Base-by-base conservation (phyloP, 805 yeast genomes). In the Candida rishiriensis region DNA sequence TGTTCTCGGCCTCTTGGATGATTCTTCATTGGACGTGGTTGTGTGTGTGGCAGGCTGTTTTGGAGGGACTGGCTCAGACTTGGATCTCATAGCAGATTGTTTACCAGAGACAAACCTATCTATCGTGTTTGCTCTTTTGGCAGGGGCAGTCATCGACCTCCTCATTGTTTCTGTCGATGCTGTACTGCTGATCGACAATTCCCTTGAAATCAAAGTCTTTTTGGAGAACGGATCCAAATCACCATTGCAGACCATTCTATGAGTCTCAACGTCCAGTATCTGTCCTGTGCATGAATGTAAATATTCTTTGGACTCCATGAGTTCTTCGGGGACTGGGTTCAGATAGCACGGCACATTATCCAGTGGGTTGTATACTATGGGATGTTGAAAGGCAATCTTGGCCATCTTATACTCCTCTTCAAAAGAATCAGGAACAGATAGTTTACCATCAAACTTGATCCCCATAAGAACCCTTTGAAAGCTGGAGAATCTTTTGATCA, bases 331-430 rank as follows among this genome's bases (percentile, higher is more conserved):
- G 11, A 83, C 67, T 3, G 73, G 76, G 52, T 77, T 79, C 51
- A 91, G 68, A 30, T 87, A 78, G 1, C 73, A 71, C n/a, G 88
- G 65, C 33, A 54, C 41, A 34, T 71, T 55, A 1, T 57, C 48
- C 2, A 61, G 40, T 0, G 96, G 95, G 59, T 90, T 78, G 64
- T 79, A 91, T 1, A 93, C 97, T 49, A 95, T 74, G 61, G 89
- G 97, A 60, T 71, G 85, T 56, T 76, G 82, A 61, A 93, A 93
- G 11, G 97, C 91, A 35, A 81, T 69, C 48, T 77, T 74, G 0
- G 99, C 98, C 39, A 71, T 68, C 29, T 66, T 58, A 41, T 80
- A 83, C 49, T 85, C 90, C 1, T 71, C 70, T 39, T 72, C 69
- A 52, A 87, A 88, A 1, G 65, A 73, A 0, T 56, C 65, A 0